Base-by-base conservation (phyloP, 805 yeast species). In the Citeromyces matritensis region DNA sequence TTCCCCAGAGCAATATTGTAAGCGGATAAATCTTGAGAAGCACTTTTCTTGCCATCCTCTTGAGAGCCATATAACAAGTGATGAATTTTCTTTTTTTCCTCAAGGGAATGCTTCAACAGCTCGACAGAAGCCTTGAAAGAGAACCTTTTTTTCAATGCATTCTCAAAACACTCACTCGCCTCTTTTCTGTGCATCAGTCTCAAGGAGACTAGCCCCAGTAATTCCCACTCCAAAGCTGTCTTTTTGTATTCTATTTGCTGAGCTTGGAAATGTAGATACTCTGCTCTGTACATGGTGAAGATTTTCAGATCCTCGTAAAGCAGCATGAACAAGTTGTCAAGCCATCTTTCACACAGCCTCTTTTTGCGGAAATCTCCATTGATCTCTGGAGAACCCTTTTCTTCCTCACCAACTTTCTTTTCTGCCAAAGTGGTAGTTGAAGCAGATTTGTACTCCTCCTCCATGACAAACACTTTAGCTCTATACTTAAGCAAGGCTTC, bases 241-340 rank as follows among this genome's bases (percentile, higher is more conserved):
- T 82, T 85, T 42, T 70, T 72, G 50, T 78, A 80, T 27, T 72
- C 74, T 50, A 83, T 63, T 51, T 83, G 82, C 49, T 84, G 94
- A 5, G 93, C 83, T 51, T 80, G 85, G 56, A 80, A 78, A 53
- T 88, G 95, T 38, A 85, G 69, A 41, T 69, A 67, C 49, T 91
- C 95, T 1, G 95, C 85, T 49, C 85, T 86, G 91, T 95, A 88
- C 65, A 83, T 69, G 1, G 95, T 85, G 51, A 81, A 88, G 1
- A 83, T 73, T 44, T 80, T 64, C 44, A 81, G 62, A 48, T 81
- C 94, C 42, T 75, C 83, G 44, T 74, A 75, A 24, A 75, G 52
- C 6, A 75, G 47, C 82, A 75, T 73, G 48, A 75, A 75, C 36
- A 75, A 51, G 45, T 74, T 73, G 51, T 75, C 84, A 36, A 75